These are phyloP conservation scores for Candida suzukii DNA, from an alignment of 805 yeast species.

Conservation along the genomic window DNA sequence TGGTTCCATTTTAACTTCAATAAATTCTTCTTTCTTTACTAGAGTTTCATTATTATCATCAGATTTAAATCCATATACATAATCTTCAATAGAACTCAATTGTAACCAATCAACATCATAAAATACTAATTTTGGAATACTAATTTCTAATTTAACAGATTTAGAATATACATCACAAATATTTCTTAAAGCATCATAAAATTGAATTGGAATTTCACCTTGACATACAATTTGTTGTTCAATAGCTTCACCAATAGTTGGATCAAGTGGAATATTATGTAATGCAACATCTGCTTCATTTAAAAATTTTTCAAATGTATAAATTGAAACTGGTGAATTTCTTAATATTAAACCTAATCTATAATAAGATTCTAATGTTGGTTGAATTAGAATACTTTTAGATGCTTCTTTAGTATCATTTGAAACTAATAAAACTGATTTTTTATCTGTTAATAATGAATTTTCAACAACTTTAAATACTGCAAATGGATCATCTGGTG, in stretches of 20 bases:
- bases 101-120: conserved; percentile 62
- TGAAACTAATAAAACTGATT: not conserved
- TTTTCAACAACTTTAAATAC: no score
- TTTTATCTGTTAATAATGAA: conserved; percentile 7
- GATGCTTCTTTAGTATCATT: conserved; percentile 1
- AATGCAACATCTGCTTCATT: conserved; percentile 45
- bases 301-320: conserved; percentile 52
- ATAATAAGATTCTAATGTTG: conserved; percentile 47
- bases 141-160: conserved; percentile 34
- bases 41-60: conserved; percentile 9
- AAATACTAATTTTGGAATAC: conserved; percentile 50
- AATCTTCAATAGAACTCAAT: conserved; percentile 3
- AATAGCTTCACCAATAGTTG: conserved; percentile 34
- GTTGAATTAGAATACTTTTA: conserved; percentile 23
- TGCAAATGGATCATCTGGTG: no score
- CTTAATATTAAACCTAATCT: conserved; percentile 40
- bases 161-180: conserved; percentile 42
- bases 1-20: not conserved
- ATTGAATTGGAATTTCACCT: conserved; percentile 45
- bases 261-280: conserved; percentile 31
- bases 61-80: not conserved
- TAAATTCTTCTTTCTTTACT: not conserved
- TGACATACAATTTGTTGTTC: conserved; percentile 58
- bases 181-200: conserved; percentile 30
- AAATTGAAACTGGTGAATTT: conserved; percentile 48